A percentile compares a stretch with the other conserved stretches of the same genome.
Conservation (phyloP, 2,329 filamentous ascomycete genomes). For the Geoglossum cookeanum region DNA sequence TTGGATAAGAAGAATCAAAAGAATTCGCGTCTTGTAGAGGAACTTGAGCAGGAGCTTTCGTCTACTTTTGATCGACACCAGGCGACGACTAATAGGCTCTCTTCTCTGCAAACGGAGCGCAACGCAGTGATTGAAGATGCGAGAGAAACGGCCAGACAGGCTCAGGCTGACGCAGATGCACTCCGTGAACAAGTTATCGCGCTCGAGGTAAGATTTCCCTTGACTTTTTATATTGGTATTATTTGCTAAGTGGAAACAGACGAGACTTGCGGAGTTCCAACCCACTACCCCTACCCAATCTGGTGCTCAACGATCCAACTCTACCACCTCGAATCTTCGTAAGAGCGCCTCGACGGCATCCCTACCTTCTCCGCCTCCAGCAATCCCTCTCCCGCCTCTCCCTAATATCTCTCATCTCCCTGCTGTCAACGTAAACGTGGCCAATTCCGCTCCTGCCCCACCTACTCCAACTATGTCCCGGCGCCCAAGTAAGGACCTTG, state of each 20-base stretch:
- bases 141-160: conserved; percentile 39
- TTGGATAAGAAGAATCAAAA: conserved; percentile 32
- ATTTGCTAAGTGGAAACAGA: conserved; percentile 12
- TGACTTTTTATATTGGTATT: not conserved
- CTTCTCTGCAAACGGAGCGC: conserved; percentile 58
- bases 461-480: conserved; percentile 42
- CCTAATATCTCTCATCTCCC: conserved; percentile 28
- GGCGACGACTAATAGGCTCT: conserved; percentile 65
- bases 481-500: conserved; percentile 65
- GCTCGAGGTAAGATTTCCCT: conserved; percentile 45
- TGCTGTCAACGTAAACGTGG: conserved; percentile 21
- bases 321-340: conserved; percentile 40
- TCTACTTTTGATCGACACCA: conserved; percentile 91
- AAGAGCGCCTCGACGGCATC: conserved; percentile 72
- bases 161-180: conserved; percentile 49
- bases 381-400: conserved; percentile 85
- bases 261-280: conserved; percentile 23
- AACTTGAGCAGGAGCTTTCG: conserved; percentile 90
- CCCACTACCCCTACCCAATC: conserved; percentile 22
- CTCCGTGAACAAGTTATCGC: conserved; percentile 50
- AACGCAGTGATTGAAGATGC: conserved; percentile 62
- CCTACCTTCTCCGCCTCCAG: conserved; percentile 80
- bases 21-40: conserved; percentile 78
- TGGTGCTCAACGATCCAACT: conserved; percentile 37
- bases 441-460: conserved; percentile 30